Evolutionary conservation across 495 filamentous ascomycete species (phyloP).

Genomic region (Cercophora newfieldiana): DNA sequence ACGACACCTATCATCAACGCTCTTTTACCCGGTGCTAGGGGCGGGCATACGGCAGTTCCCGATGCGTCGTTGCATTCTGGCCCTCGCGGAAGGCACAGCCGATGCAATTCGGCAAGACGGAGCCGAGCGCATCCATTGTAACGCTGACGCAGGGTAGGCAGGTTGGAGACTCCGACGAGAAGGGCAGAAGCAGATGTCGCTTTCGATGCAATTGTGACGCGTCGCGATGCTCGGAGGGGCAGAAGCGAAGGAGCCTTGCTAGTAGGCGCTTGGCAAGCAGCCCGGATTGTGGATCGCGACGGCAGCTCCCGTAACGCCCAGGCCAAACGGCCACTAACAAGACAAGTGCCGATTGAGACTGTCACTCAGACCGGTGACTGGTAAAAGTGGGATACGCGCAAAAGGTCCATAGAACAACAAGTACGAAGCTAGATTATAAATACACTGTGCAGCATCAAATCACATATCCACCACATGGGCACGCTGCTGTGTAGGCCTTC

Average conservation of each 20-base stretch:
- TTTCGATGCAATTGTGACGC: neutral
- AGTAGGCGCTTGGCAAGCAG: neutral
- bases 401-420: neutral
- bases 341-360: neutral
- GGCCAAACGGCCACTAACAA: neutral
- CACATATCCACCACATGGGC: neutral
- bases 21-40: neutral
- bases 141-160: neutral
- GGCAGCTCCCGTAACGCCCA: neutral
- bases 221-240: neutral
- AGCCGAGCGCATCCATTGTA: neutral
- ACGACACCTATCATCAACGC: neutral
- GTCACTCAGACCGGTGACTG: neutral
- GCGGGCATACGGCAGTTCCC: neutral
- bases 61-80: neutral
- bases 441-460: conserved; percentile 1
- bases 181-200: neutral
- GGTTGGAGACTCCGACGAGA: neutral
- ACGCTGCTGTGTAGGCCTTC: neutral
- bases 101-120: neutral
- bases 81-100: neutral
- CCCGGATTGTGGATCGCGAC: neutral
- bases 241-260: neutral
- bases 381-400: neutral
- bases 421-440: conserved; percentile 3